Evolutionary conservation across 2,329 filamentous ascomycete species (phyloP).

Genomic region (Arthrobotrys iridis): DNA sequence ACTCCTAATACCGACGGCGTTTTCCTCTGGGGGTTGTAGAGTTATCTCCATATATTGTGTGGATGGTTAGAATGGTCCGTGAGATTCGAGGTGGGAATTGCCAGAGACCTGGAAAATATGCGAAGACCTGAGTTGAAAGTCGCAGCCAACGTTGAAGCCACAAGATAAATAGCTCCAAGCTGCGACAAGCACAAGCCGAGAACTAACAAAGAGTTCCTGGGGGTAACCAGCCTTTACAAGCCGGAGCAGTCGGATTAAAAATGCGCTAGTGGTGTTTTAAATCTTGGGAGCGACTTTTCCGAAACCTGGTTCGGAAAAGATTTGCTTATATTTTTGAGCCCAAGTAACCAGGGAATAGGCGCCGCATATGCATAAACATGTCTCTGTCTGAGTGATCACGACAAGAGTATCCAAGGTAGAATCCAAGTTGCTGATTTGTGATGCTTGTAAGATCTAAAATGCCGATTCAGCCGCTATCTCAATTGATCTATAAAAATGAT

Average conservation of each 20-base stretch:
- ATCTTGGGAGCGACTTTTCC: slow-evolving; percentile 1
- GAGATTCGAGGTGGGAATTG: not conserved
- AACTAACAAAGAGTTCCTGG: not conserved
- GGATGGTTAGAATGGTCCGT: not conserved
- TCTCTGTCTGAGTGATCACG: slow-evolving; percentile 2
- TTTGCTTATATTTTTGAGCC: not conserved
- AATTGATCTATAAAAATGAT: not conserved
- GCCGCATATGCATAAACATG: slow-evolving; percentile 6
- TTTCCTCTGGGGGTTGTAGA: too few species aligned
- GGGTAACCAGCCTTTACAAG: not conserved
- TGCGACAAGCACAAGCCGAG: not conserved
- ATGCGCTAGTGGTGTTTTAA: slow-evolving; percentile 8
- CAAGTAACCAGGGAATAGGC: slow-evolving; percentile 3
- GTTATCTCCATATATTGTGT: too few species aligned
- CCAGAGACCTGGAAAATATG: not conserved
- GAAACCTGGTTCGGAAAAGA: slow-evolving; percentile 3
- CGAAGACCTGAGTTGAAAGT: not conserved
- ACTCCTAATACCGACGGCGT: too few species aligned
- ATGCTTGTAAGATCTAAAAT: not conserved
- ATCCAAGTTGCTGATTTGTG: not conserved
- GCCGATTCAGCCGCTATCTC: not conserved
- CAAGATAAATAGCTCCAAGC: slow-evolving; percentile 1
- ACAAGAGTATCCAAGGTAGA: slow-evolving; percentile 6
- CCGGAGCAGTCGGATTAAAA: slow-evolving; percentile 8
- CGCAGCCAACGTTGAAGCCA: not conserved